phyloP scores from a whole-genome alignment of 176 grass and related monocot species.

The Zea mays region Zm-B73-REFERENCE-NAM-5.0 NC_050101.1:177055501-177056000 shows the following conservation, averaged over 20 bases:
- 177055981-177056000: constrained; percentile 43
- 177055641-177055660: not conserved
- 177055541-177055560: constrained; percentile 92
- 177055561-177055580: constrained; percentile 89
- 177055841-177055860: constrained; percentile 14
- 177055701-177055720: constrained; percentile 78
- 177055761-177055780: constrained; percentile 37
- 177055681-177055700: constrained; percentile 66
- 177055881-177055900: constrained; percentile 38
- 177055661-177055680: not conserved
- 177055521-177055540: constrained; percentile 85
- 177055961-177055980: not conserved
- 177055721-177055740: constrained; percentile 79
- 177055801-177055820: constrained; percentile 45
- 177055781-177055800: constrained; percentile 39
- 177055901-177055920: constrained; percentile 91
- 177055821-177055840: constrained; percentile 21
- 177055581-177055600: constrained; percentile 82
- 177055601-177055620: constrained; percentile 64
- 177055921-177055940: constrained; percentile 81
- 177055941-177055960: constrained; percentile 57
- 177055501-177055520: constrained; percentile 89
- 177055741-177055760: constrained; percentile 25
- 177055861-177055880: constrained; percentile 20
- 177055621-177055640: not conserved